These are phyloP conservation scores for Dentipellis fragilis DNA, from an alignment of 768 basidiomycete genomes.

Conservation along the genomic window DNA sequence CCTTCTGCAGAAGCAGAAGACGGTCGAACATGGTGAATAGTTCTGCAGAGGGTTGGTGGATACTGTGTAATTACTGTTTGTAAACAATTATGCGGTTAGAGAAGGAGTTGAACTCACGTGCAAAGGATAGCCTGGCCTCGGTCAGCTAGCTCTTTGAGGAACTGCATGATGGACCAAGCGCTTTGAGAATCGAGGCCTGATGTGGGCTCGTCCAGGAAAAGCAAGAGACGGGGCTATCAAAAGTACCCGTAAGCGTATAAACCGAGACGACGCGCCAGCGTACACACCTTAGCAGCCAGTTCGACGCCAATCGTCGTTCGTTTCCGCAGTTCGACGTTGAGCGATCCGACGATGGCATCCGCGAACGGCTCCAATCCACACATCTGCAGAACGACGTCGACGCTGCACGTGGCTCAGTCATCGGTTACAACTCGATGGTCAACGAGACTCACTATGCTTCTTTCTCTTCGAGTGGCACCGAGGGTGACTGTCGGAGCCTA, in stretches of 20 bases:
- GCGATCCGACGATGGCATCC: conserved; percentile 58
- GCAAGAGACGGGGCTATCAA: conserved; percentile 55
- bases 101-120: conserved; percentile 65
- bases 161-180: conserved; percentile 73
- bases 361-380: conserved; percentile 53
- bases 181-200: conserved; percentile 80
- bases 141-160: conserved; percentile 67
- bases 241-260: neutral
- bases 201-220: conserved; percentile 88
- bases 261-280: neutral
- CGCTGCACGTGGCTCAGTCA: conserved; percentile 20
- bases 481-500: conserved; percentile 61
- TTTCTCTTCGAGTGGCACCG: conserved; percentile 62
- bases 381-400: conserved; percentile 49
- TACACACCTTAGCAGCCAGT: conserved; percentile 58
- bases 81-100: neutral
- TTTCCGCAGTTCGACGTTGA: conserved; percentile 67
- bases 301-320: conserved; percentile 83
- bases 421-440: neutral
- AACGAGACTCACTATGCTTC: conserved; percentile 55
- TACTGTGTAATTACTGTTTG: conserved; percentile 6
- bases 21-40: conserved; percentile 79
- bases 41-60: conserved; percentile 70
- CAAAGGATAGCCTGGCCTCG: conserved; percentile 86
- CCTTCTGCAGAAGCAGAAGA: conserved; percentile 64